Base-by-base conservation (phyloP, 345 rosid genomes). In the Heritiera littoralis region DNA sequence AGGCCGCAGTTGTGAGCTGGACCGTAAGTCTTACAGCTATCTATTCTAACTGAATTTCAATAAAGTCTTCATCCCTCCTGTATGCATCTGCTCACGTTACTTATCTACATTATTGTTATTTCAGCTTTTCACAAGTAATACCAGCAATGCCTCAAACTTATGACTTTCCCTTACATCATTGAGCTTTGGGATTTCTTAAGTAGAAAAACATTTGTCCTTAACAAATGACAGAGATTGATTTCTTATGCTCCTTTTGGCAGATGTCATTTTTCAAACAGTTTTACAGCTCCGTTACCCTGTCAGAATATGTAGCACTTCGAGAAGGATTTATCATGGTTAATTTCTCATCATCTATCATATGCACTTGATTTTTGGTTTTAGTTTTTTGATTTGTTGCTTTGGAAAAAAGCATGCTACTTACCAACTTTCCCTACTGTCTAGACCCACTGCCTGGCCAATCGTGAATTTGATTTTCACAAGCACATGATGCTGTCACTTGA, bases 221-320 rank as follows among this genome's bases (percentile, higher is more conserved):
- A 35, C 28, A 35, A 3, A 35, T 35, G 38, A 35, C 3, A 35
- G 0, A 23, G 28, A 23, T 23, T 23, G 28, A 23, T 11, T 32
- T 56, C 61, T 23, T 10, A 9, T 72, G 76, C 54, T 72, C 46
- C n/a, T n/a, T 77, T 80, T 41, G 66, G 80, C 88, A 95, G 95
- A 88, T 92, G 77, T 87, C 98, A 32, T 95, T 95, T 88, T 84
- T 85, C 93, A 93, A 89, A 74, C 99, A 95, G 87, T 93, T 95
- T 79, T 86, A 89, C 77, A 86, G 88, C 75, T 91, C 94, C 28
- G 89, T 95, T 32, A 92, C 93, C 64, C 81, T 86, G 78, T 90
- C 97, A 32, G 99, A 95, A 59, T 92, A 92, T 84, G 60, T 92
- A 71, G 81, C 90, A 17, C 86, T 95, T 67, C 89, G 98, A 73